Base-by-base conservation (phyloP, 371 early-diverging fungal species). In the Mucor sp. region DNA sequence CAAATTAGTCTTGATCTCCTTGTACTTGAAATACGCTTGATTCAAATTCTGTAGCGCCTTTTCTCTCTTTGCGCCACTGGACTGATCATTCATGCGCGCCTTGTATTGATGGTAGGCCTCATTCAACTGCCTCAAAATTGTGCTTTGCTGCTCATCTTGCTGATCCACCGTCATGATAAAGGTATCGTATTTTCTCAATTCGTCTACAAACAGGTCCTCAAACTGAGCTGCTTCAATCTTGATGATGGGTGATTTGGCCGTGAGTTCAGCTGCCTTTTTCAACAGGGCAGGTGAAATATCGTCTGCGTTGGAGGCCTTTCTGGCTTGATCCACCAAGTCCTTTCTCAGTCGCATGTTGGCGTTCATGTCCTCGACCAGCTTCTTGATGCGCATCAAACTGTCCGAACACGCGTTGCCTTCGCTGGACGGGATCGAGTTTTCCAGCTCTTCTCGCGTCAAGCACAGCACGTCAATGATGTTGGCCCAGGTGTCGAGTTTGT, bases 221-320 rank as follows among this genome's bases (percentile, higher is more conserved):
- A 93, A 93, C 60, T 91, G 91, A n/a, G 90, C 89, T n/a, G 90
- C 84, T 67, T 92, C 93, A 58, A 92, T 89, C 68, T 90, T 89
- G 53, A 87, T 79, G 0, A 87, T 85, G 0, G 90, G 89, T 7
- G 89, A 87, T 30, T 81, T 78, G 19, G 87, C 76, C 0, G 83
- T 85, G 11, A 83, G 62, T 53, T 81, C 74, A 9, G 82, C 84
- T 1, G 86, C 81, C 56, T 82, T 80, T 33, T 77, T 78, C 28
- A 82, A 65, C 6, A 85, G 68, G 1, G 74, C 74, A 57, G 79
- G 83, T 28, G 73, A 84, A 67, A 95, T 91, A 62, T 95, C 94
- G 67, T 95, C 95, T 35, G 85, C 85, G 41, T 84, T 83, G 3
- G 92, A 83, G 15, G 67, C 62, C 41, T 65, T 70, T 60, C 73